Conservation (phyloP, 352 stramenopile genomes). For the Phytophthora pseudosyringae region DNA sequence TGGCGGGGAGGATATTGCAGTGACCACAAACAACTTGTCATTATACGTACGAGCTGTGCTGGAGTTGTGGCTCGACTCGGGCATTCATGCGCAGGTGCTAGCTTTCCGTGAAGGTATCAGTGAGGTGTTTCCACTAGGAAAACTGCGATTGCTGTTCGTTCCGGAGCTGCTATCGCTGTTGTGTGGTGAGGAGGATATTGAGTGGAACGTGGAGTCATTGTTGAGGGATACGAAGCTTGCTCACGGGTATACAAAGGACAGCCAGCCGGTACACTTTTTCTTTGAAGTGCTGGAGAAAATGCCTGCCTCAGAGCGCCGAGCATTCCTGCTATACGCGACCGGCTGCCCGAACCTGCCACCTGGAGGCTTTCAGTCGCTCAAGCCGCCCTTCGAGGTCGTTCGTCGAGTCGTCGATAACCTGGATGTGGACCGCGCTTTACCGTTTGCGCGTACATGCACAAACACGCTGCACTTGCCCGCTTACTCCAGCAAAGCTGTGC, state of each 20-base stretch:
- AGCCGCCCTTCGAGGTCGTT: conserved; percentile 84
- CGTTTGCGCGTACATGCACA: conserved; percentile 86
- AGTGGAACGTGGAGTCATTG: conserved; percentile 71
- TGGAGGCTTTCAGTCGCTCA: conserved; percentile 70
- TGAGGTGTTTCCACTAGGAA: conserved; percentile 74
- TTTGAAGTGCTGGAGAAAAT: conserved; percentile 78
- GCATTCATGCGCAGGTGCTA: conserved; percentile 66
- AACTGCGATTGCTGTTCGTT: conserved; percentile 76
- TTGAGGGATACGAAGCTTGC: conserved; percentile 78
- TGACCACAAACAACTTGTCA: conserved; percentile 63
- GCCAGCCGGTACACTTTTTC: conserved; percentile 69
- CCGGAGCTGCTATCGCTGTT: conserved; percentile 69
- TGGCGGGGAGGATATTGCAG: conserved; percentile 47
- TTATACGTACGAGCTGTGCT: conserved; percentile 68
- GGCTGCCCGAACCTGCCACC: conserved; percentile 83
- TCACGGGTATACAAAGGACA: conserved; percentile 86
- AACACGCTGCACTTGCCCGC: conserved; percentile 87
- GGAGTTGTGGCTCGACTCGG: conserved; percentile 65
- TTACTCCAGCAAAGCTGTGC: conserved; percentile 76
- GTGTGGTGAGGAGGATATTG: conserved; percentile 77
- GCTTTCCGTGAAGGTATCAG: conserved; percentile 81
- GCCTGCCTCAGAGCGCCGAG: conserved; percentile 57
- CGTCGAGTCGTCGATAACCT: conserved; percentile 74
- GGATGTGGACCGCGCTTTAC: conserved; percentile 76
- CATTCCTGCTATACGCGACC: conserved; percentile 84